Evolutionary conservation across 2,329 filamentous ascomycete species (phyloP), one percentile per base, ranked within the genome.

Genomic region (Fusarium tricinctum): DNA sequence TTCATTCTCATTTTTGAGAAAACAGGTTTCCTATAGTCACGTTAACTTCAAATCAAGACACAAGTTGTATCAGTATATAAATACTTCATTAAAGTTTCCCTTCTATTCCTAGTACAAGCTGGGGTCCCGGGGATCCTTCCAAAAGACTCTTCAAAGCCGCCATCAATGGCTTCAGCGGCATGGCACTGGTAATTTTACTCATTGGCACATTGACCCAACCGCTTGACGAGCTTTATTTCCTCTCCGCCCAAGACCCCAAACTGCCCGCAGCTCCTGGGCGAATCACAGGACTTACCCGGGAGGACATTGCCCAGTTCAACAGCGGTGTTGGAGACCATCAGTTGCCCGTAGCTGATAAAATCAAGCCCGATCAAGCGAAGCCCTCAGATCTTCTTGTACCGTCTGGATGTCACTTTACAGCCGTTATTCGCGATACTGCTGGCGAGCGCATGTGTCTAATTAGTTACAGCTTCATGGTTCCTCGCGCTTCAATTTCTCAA

Each of bases 101-200:
- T n/a, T n/a, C n/a, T n/a, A n/a, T n/a, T n/a, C n/a, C n/a, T n/a
- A n/a, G n/a, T n/a, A n/a, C n/a, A 23, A 23, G 23, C 7, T 69
- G 64, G 69, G 44, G 10, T 0, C 7, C 63, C 6, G 60, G 17
- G 1, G 40, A 33, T n/a, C 68, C 70, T 4, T 67, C 71, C 2
- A 73, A 73, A 38, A 46, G 70, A 4, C 28, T 73, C 4, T 60
- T 73, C 44, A 61, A 73, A 65, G 28, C 53, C 35, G 56, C 35
- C 4, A 56, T 56, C 12, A 20, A 26, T 6, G 56, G 22, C 9
- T 56, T 59, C 3, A 48, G 48, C 9, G 1, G n/a, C 3, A 47
- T 47, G 35, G 8, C 47, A 17, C 50, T 59, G 9, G 43, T 35
- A 3, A 56, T 59, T 0, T 42, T 42, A 8, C 50, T 56, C 2